Conservation (phyloP, 257 asterid genomes). For the Mentha longifolia region DNA sequence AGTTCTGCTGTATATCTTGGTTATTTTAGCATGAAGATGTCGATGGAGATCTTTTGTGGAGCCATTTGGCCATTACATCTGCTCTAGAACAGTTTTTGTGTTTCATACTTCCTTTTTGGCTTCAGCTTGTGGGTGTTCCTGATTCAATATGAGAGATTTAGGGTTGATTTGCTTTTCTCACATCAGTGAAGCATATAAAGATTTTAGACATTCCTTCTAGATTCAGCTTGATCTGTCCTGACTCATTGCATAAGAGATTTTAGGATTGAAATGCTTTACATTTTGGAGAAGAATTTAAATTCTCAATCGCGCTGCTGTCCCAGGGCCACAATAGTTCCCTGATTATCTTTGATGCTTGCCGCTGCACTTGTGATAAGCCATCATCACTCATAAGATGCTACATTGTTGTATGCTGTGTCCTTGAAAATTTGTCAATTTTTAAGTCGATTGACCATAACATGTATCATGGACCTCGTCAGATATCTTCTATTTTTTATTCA, state of each 20-base stretch:
- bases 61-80: not conserved
- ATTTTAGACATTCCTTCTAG: not conserved
- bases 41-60: not conserved
- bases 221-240: not conserved
- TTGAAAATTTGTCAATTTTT: not conserved
- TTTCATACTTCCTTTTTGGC: not conserved
- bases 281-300: not conserved
- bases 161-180: not conserved
- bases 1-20: conserved; percentile 1
- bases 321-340: not conserved
- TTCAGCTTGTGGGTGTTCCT: not conserved
- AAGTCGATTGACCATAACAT: not conserved
- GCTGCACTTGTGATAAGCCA: not conserved
- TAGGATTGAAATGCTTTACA: conserved; percentile 8
- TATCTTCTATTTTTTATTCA: not conserved
- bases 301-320: conserved; percentile 1
- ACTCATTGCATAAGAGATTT: not conserved
- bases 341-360: conserved; percentile 5
- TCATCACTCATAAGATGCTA: not conserved
- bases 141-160: not conserved
- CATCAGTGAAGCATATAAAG: not conserved
- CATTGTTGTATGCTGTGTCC: not conserved
- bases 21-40: not conserved
- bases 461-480: not conserved
- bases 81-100: not conserved